phyloP scores from a whole-genome alignment of 805 yeast genomes.

The Lipomyces starkeyi region DNA sequence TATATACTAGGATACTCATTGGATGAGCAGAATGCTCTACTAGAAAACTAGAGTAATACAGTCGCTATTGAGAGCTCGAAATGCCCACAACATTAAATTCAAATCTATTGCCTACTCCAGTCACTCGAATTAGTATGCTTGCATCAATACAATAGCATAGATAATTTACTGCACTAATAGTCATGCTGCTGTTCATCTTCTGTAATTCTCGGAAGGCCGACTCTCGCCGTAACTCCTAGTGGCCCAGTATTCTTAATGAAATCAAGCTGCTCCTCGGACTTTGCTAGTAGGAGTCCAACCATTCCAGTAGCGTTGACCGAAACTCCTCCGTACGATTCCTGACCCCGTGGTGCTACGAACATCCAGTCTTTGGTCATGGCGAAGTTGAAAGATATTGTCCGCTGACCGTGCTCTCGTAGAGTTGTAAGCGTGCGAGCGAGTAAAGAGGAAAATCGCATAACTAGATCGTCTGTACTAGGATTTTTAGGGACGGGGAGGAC shows the following conservation, averaged over 20 bases:
- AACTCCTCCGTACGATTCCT: conserved; percentile 57
- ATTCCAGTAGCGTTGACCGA: conserved; percentile 84
- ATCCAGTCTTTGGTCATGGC: conserved; percentile 83
- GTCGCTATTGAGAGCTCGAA: neutral
- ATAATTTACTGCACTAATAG: conserved; percentile 17
- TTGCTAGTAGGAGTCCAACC: conserved; percentile 79
- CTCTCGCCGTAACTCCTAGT: conserved; percentile 58
- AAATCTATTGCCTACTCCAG: neutral
- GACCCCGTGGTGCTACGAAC: conserved; percentile 81
- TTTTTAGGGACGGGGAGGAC: conserved; percentile 64
- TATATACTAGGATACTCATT: conserved; percentile 80
- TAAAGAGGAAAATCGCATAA: conserved; percentile 72
- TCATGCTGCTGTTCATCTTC: conserved; percentile 38
- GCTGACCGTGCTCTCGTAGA: conserved; percentile 43
- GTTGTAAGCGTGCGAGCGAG: conserved; percentile 74
- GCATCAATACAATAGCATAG: conserved; percentile 5
- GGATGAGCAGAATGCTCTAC: conserved; percentile 53
- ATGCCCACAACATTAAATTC: neutral
- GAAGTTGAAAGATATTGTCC: conserved; percentile 75
- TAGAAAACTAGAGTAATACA: conserved; percentile 17
- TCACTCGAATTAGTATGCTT: neutral
- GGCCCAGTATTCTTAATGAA: conserved; percentile 52
- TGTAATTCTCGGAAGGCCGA: conserved; percentile 61
- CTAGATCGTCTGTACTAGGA: conserved; percentile 61
- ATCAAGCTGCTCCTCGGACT: conserved; percentile 60